A percentile compares a stretch with the other conserved stretches of the same genome.
Evolutionary conservation across 768 basidiomycete genomes (phyloP).

Genomic region (Thelephora ganbajun): DNA sequence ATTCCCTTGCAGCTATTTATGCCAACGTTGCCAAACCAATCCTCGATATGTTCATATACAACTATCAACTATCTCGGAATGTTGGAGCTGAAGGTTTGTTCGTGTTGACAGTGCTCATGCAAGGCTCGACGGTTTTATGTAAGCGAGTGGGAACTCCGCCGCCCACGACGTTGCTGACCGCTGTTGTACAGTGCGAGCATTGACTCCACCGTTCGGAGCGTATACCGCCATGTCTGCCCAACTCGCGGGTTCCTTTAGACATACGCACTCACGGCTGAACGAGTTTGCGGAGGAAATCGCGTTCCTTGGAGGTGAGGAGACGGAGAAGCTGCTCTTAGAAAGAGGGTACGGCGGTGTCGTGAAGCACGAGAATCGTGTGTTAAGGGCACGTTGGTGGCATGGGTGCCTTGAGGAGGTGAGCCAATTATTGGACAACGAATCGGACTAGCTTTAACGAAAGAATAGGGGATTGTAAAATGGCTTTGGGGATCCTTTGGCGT

Average conservation of each 20-base stretch:
- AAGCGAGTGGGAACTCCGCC: conserved; percentile 19
- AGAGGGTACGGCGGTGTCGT: conserved; percentile 75
- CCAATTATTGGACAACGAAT: not conserved
- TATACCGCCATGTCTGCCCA: conserved; percentile 84
- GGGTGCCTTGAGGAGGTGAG: conserved; percentile 67
- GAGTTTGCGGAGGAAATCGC: conserved; percentile 86
- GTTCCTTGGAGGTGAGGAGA: conserved; percentile 76
- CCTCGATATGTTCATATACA: conserved; percentile 87
- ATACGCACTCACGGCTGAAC: conserved; percentile 81
- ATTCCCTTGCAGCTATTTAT: conserved; percentile 86
- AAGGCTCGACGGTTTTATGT: conserved; percentile 73
- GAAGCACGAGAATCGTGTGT: conserved; percentile 72
- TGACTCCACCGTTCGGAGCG: conserved; percentile 86
- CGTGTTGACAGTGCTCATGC: conserved; percentile 71
- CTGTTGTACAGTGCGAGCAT: conserved; percentile 48
- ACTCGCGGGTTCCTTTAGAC: conserved; percentile 78
- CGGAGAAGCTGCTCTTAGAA: conserved; percentile 86
- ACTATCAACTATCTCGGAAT: conserved; percentile 87
- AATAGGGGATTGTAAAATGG: conserved; percentile 82
- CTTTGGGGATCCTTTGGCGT: conserved; percentile 93
- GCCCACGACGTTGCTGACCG: not conserved
- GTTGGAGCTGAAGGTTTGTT: conserved; percentile 90
- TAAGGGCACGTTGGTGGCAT: conserved; percentile 78
- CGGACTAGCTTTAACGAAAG: not conserved
- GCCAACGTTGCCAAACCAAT: conserved; percentile 88